phyloP scores from a whole-genome alignment of 192 early-diverging fungal species.

The Umbelopsis sp. region DNA sequence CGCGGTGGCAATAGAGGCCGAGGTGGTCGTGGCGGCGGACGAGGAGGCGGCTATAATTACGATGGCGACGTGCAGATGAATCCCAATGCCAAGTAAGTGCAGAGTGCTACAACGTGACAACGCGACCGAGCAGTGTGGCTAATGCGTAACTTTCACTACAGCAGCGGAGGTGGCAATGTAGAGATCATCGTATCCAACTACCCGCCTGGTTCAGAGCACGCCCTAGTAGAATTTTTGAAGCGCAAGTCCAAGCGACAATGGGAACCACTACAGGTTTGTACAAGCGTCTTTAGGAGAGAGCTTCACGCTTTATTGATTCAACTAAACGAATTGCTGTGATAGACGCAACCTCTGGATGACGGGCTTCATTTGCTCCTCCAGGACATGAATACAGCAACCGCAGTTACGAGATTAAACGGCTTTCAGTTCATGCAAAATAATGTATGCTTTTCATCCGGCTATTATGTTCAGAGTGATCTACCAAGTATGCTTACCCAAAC shows the following conservation, averaged over 20 bases:
- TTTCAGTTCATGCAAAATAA: neutral
- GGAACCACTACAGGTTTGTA: constrained; percentile 28
- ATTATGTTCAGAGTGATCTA: neutral
- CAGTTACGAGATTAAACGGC: constrained; percentile 10
- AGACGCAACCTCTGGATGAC: constrained; percentile 5
- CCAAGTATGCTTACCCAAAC: too few species aligned
- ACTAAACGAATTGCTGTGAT: neutral
- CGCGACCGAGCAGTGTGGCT: neutral
- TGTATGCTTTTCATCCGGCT: constrained; percentile 15
- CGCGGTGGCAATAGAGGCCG: constrained; percentile 17
- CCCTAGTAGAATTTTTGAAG: constrained; percentile 23
- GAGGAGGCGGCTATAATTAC: constrained; percentile 21
- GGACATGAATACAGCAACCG: constrained; percentile 23
- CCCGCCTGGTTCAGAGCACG: constrained; percentile 27
- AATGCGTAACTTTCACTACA: neutral
- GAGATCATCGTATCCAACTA: constrained; percentile 27
- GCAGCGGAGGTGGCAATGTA: constrained; percentile 9
- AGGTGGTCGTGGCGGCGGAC: constrained; percentile 15
- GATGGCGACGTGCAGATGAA: neutral
- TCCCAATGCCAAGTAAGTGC: neutral
- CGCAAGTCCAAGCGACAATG: constrained; percentile 29
- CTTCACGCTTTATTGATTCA: too few species aligned
- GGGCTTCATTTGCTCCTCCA: constrained; percentile 22
- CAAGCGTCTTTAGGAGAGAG: too few species aligned
- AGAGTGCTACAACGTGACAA: neutral